Evolutionary conservation across 2,329 filamentous ascomycete genomes (phyloP).

Genomic region (Cladorrhinum sp.): DNA sequence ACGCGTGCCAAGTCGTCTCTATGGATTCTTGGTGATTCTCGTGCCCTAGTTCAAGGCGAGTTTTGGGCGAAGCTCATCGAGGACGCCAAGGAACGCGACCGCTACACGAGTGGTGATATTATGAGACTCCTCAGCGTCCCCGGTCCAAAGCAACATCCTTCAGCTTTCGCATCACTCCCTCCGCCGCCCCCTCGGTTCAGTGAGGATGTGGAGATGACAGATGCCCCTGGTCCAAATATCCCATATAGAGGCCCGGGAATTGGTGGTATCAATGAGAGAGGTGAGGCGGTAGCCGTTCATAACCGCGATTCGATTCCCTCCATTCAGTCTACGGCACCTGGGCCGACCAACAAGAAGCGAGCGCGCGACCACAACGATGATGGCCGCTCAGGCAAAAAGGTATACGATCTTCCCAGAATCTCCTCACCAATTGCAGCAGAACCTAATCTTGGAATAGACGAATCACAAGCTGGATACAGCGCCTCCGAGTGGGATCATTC

Average conservation of each 20-base stretch:
- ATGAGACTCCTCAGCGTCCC: conserved; percentile 47
- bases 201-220: conserved; percentile 29
- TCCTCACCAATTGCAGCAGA: neutral
- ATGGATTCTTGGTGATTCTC: conserved; percentile 92
- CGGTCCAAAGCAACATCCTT: conserved; percentile 34
- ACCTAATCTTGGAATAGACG: conserved; percentile 1
- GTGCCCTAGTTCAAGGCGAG: conserved; percentile 78
- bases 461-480: conserved; percentile 15
- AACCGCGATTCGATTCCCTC: conserved; percentile 30
- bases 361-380: conserved; percentile 38
- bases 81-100: conserved; percentile 70
- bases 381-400: conserved; percentile 22
- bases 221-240: conserved; percentile 19
- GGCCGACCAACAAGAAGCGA: conserved; percentile 41
- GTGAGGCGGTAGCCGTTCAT: conserved; percentile 26
- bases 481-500: conserved; percentile 17
- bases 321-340: conserved; percentile 37
- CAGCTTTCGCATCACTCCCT: conserved; percentile 20
- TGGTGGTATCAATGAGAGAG: conserved; percentile 32
- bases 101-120: conserved; percentile 69
- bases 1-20: conserved; percentile 95
- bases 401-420: conserved; percentile 1
- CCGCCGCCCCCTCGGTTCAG: neutral
- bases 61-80: conserved; percentile 87
- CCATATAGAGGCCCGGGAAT: conserved; percentile 22